phyloP scores from a whole-genome alignment of 768 basidiomycete species.

The Hydnomerulius pinastri region DNA sequence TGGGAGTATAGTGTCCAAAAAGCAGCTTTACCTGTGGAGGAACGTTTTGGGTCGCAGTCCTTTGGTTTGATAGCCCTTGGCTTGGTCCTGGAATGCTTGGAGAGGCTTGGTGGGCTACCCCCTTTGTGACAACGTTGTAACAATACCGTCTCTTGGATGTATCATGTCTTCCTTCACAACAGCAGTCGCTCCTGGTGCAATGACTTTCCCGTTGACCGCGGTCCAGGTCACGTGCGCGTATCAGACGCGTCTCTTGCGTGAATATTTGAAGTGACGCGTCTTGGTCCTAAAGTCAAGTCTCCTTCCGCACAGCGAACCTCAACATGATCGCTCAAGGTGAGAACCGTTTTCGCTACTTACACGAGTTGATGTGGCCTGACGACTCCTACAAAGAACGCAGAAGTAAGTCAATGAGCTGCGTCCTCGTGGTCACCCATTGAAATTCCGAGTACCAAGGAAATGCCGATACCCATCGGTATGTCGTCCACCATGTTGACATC shows the following conservation, averaged over 20 bases:
- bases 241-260: no score
- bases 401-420: constrained; percentile 6
- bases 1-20: constrained; percentile 59
- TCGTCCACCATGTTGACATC: background rate
- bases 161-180: no score
- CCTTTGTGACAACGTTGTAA: constrained; percentile 15
- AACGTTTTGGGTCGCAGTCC: constrained; percentile 56
- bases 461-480: constrained; percentile 15
- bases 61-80: constrained; percentile 69
- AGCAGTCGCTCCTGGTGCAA: no score
- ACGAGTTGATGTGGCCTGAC: constrained; percentile 6
- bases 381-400: constrained; percentile 12
- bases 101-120: constrained; percentile 37
- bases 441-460: constrained; percentile 10
- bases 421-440: background rate
- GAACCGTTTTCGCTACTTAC: background rate
- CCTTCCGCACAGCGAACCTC: no score
- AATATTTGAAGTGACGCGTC: no score
- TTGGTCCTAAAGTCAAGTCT: no score
- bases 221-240: no score
- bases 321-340: constrained; percentile 25
- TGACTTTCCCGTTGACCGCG: no score
- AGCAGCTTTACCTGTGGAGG: constrained; percentile 20
- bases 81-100: constrained; percentile 59
- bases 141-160: no score